Conservation (phyloP, 192 early-diverging fungal genomes). For the Diversispora eburnea region DNA sequence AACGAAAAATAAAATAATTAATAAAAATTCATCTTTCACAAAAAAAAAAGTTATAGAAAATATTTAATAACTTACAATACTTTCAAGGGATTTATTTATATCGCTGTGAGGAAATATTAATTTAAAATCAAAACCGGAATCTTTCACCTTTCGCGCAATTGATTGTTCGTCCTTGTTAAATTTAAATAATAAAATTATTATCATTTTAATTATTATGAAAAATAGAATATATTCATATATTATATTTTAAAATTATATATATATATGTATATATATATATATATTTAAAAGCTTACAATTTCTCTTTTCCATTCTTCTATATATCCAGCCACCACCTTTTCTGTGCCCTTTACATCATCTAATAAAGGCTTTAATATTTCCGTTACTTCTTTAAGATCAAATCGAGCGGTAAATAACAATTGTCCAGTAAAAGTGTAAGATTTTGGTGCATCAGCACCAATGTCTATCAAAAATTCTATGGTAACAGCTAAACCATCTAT, state of each 20-base stretch:
- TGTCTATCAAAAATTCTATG: constrained; percentile 64
- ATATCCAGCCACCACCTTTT: constrained; percentile 19
- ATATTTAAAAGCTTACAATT: background rate
- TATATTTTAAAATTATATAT: too few species aligned
- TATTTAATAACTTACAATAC: constrained; percentile 6
- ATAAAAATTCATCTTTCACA: background rate
- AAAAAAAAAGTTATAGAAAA: background rate
- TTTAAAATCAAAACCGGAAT: constrained; percentile 10
- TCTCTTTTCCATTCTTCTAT: background rate
- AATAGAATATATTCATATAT: background rate
- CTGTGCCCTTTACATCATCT: constrained; percentile 1
- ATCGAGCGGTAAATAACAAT: constrained; percentile 50
- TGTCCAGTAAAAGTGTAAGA: constrained; percentile 62
- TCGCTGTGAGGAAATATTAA: constrained; percentile 1
- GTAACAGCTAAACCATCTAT: constrained; percentile 52
- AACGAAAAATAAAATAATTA: background rate
- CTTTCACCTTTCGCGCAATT: constrained; percentile 9
- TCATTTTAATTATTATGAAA: background rate
- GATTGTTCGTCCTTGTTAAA: constrained; percentile 9
- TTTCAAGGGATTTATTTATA: constrained; percentile 21
- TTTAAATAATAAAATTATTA: background rate
- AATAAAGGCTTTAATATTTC: constrained; percentile 41
- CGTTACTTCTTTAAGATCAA: constrained; percentile 47
- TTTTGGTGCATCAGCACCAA: constrained; percentile 67
- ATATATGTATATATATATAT: too few species aligned